Evolutionary conservation across 2,329 filamentous ascomycete genomes (phyloP).

Genomic region (Fusarium sp.): DNA sequence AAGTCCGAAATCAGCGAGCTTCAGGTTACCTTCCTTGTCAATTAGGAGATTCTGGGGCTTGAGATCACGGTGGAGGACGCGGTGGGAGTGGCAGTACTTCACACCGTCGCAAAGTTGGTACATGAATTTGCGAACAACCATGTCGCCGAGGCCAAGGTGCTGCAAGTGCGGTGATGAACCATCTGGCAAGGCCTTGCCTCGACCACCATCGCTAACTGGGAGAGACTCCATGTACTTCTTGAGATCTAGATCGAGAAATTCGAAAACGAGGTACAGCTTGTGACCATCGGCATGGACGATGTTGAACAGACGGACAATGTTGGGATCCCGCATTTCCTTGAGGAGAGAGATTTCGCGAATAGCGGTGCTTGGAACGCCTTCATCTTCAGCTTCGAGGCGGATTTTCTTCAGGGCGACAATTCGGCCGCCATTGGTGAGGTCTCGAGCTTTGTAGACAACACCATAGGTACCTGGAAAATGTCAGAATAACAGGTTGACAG

Average conservation of each 20-base stretch:
- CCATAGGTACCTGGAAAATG: conserved; percentile 81
- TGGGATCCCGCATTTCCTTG: conserved; percentile 93
- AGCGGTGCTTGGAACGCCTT: conserved; percentile 90
- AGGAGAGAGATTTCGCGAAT: conserved; percentile 94
- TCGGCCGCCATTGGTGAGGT: conserved; percentile 82
- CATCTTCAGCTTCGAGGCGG: conserved; percentile 92
- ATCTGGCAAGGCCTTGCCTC: conserved; percentile 86
- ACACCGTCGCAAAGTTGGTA: conserved; percentile 86
- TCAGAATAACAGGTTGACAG: conserved; percentile 1
- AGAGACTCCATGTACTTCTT: conserved; percentile 98
- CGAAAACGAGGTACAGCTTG: conserved; percentile 93
- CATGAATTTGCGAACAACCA: conserved; percentile 94
- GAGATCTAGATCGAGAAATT: conserved; percentile 90
- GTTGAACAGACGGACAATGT: conserved; percentile 88
- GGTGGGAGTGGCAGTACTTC: conserved; percentile 88
- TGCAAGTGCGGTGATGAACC: conserved; percentile 73
- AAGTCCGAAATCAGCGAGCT: conserved; percentile 90
- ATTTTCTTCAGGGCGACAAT: conserved; percentile 97
- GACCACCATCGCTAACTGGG: conserved; percentile 84
- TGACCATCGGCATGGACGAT: conserved; percentile 95
- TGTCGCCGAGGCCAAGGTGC: conserved; percentile 78
- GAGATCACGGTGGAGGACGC: conserved; percentile 86
- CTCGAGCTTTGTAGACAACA: conserved; percentile 93
- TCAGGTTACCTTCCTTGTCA: conserved; percentile 86
- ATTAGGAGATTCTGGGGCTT: conserved; percentile 94